Evolutionary conservation across 805 yeast genomes (phyloP), one percentile per base, ranked within the genome.

Genomic region (Candida ficus): DNA sequence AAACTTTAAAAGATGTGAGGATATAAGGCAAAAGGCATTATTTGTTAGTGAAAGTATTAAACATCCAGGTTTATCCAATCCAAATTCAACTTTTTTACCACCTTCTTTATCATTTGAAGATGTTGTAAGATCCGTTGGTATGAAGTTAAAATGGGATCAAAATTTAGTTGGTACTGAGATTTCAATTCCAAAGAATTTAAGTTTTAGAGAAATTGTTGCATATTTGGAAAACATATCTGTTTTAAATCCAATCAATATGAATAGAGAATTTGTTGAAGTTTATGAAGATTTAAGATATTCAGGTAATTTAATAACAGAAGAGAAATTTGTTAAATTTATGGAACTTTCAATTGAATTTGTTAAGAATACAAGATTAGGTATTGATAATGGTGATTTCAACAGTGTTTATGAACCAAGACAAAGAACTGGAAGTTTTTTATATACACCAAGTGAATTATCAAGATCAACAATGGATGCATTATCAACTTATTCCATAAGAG

Each of bases 261-360:
- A 50, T 28, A 46, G 50, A 25, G 56, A 63, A 27, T 74, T 73
- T 45, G 63, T 78, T 4, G 65, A 63, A 4, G 58, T 75, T 12
- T 89, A 87, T 62, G 96, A 89, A 49, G 64, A 66, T 37, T 67
- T 82, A 28, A 66, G 87, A 44, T 89, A 78, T 58, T 75, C 91
- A 6, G 83, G 85, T 3, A 58, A 66, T 16, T 68, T 76, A 14
- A 75, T 87, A 14, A 60, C 72, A 1, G 78, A 80, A 47, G 66
- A 63, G 4, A 82, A 81, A 30, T 77, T 89, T 52, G 60, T 75
- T 22, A 70, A 66, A 31, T 78, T 86, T 53, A 74, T 88, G 68
- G 68, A 67, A 33, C 49, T 63, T 5, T 68, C 62, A 7, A 57
- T 66, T 8, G 60, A 52, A 26, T 58, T 66, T 33, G 50, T 61